These are phyloP conservation scores for Aspergillus sp. DNA, from an alignment of 2,329 filamentous ascomycete genomes.

Conservation along the genomic window DNA sequence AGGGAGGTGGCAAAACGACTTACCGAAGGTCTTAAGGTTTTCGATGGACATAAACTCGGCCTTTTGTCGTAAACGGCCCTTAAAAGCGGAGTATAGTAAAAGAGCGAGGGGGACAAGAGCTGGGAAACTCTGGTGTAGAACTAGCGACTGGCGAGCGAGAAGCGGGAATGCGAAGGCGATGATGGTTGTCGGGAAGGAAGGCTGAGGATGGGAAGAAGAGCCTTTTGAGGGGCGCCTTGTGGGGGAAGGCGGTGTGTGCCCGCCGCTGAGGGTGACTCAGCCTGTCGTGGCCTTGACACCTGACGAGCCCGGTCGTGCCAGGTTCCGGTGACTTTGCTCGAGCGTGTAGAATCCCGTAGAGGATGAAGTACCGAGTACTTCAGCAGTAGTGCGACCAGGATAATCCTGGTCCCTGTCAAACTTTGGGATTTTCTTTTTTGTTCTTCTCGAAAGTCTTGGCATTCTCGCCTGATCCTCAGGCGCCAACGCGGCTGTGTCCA, in stretches of 20 bases:
- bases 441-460: no score
- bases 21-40: slow-evolving; percentile 96
- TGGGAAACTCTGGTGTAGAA: slow-evolving; percentile 29
- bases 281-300: background rate
- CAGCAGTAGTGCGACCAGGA: no score
- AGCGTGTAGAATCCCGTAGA: background rate
- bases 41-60: slow-evolving; percentile 97
- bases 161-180: slow-evolving; percentile 16
- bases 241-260: slow-evolving; percentile 34
- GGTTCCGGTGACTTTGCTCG: background rate
- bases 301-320: background rate
- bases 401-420: no score
- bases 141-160: slow-evolving; percentile 17
- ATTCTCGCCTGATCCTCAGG: no score
- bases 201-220: slow-evolving; percentile 30
- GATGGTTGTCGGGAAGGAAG: slow-evolving; percentile 28
- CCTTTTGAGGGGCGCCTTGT: slow-evolving; percentile 37
- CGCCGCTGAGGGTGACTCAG: slow-evolving; percentile 22
- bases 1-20: slow-evolving; percentile 44
- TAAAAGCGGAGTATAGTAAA: slow-evolving; percentile 39
- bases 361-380: no score
- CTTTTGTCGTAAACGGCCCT: slow-evolving; percentile 57
- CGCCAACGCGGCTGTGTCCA: no score
- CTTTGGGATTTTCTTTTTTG: no score
- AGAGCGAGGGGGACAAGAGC: slow-evolving; percentile 29